Base-by-base conservation (phyloP, 2,329 filamentous ascomycete species). In the Colletotrichum agaves region DNA sequence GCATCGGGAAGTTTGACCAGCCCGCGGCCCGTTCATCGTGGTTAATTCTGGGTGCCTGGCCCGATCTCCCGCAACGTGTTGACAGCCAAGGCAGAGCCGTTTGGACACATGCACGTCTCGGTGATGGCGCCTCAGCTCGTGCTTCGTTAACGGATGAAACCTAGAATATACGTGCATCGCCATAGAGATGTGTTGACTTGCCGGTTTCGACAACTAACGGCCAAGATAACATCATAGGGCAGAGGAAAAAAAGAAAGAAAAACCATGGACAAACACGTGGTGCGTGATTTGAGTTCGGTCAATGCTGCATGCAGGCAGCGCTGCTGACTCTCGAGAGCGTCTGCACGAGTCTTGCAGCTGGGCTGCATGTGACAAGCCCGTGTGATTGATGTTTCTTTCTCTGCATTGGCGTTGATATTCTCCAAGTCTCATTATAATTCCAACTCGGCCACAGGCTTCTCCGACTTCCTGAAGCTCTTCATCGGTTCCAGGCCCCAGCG, bases 401-500 rank as follows among this genome's bases (percentile, higher is more conserved):
- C 27, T 37, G 4, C 1, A 35, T 35, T 50, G 23, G 17, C 12
- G 5, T 19, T 11, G 19, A 11, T 53, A 37, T 15, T 39, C 17
- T 39, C 17, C 3, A 37, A 57, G 4, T 37, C 2, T 4, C n/a
- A 13, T 27, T 21, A 67, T 3, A 63, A 13, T 5, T 23, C 15
- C 17, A 27, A 15, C 41, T 58, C 64, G 5, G 23, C 41, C 12
- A 37, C 61, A 3, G 69, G 69, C 41, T 46, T 56, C 33, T 60
- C 57, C 47, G 78, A 75, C 74, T 79, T 81, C 65, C 79, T 71
- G 63, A 82, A 83, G 74, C 80, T 84, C 78, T 83, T 82, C 93
- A 97, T 97, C 1, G 93, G 92, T 74, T 88, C 85, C 66, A 96
- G 81, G 0, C 94, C 94, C 91, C 93, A 97, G 58, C 88, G 86